phyloP scores from a whole-genome alignment of 1,284 basidiomycete genomes.

The Tylopilus orsonianus region DNA sequence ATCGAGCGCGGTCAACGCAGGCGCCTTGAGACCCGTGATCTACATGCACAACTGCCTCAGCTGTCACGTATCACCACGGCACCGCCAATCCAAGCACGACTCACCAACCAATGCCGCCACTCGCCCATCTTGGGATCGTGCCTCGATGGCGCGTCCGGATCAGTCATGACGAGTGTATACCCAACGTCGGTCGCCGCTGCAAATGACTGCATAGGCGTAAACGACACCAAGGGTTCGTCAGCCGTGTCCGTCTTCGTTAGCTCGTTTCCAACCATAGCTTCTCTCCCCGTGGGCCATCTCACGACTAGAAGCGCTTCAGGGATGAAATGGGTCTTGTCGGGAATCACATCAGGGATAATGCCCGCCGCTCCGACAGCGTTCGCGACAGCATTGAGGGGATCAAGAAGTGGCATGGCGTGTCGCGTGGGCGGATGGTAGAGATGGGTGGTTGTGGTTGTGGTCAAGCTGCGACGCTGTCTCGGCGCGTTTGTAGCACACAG shows the following conservation, averaged over 20 bases:
- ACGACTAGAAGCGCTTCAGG: conserved; percentile 56
- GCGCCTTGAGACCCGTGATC: conserved; percentile 58
- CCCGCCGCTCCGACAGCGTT: conserved; percentile 40
- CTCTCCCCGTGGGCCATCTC: conserved; percentile 48
- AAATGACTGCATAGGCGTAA: conserved; percentile 45
- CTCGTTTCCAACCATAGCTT: conserved; percentile 51
- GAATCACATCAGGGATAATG: conserved; percentile 60
- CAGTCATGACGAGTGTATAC: conserved; percentile 67
- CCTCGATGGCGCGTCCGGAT: conserved; percentile 65
- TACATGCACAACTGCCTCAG: conserved; percentile 22
- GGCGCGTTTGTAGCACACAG: conserved; percentile 9
- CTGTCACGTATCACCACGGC: no score
- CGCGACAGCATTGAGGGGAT: conserved; percentile 43
- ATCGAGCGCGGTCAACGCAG: conserved; percentile 35
- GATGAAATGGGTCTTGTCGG: conserved; percentile 39
- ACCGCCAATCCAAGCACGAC: conserved; percentile 21
- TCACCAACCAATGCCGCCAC: conserved; percentile 68
- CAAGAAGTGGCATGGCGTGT: conserved; percentile 29
- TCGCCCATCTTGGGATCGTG: conserved; percentile 53
- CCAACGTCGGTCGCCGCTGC: conserved; percentile 40
- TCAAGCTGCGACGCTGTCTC: background rate
- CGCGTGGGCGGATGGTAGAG: background rate
- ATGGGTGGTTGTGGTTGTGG: background rate
- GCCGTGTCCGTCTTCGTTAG: conserved; percentile 47
- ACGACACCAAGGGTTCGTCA: conserved; percentile 52